Evolutionary conservation across 2,329 filamentous ascomycete genomes (phyloP).

Genomic region (Epichloe sylvatica): DNA sequence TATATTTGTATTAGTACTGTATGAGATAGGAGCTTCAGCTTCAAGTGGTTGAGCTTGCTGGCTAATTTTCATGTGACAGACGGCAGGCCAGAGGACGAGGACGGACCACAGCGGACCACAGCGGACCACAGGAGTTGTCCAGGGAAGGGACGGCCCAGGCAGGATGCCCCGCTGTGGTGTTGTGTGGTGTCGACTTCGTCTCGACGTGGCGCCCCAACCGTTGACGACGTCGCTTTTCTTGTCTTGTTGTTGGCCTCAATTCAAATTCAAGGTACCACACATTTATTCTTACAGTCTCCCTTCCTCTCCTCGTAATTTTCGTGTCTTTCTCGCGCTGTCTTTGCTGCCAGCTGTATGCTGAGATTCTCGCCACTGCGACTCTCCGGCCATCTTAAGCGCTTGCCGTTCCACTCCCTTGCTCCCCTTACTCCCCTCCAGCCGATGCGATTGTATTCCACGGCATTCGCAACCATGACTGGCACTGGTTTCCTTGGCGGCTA

Average conservation of each 20-base stretch:
- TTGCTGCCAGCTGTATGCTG: conserved; percentile 1
- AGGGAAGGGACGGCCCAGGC: not conserved
- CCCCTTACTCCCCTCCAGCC: not conserved
- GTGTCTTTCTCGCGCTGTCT: not conserved
- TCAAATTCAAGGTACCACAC: not conserved
- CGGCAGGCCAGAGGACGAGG: not conserved
- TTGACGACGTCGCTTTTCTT: not conserved
- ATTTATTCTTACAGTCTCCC: conserved; percentile 1
- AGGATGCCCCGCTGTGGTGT: not conserved
- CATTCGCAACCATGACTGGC: conserved; percentile 19
- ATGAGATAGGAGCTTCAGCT: too few species aligned
- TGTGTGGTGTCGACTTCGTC: too few species aligned
- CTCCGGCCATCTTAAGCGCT: not conserved
- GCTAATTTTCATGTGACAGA: not conserved
- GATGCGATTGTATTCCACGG: conserved; percentile 2
- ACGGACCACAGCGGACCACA: not conserved
- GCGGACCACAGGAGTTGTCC: not conserved
- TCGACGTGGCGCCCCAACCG: not conserved
- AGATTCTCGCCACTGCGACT: not conserved
- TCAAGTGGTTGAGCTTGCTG: not conserved
- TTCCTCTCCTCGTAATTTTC: not conserved
- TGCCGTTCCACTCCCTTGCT: not conserved
- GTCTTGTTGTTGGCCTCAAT: not conserved
- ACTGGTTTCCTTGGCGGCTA: conserved; percentile 29
- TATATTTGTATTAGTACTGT: not conserved